Percentiles rank a stretch among this genome's conserved stretches.
phyloP scores from a whole-genome alignment of 2,329 filamentous ascomycete genomes.

The Penicillium fuscoglaucum region DNA sequence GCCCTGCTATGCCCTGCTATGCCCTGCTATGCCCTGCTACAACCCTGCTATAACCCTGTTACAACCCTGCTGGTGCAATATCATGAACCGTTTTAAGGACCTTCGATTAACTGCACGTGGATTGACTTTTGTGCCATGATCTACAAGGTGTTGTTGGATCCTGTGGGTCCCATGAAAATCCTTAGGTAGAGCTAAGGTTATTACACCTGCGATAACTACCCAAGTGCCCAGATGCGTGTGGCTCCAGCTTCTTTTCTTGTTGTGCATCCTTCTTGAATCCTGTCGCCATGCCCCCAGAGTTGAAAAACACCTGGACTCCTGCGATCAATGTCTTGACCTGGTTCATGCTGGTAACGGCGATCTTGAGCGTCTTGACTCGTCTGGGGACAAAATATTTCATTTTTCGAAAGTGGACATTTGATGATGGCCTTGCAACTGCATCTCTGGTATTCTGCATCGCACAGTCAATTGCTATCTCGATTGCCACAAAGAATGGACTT shows the following conservation, averaged over 20 bases:
- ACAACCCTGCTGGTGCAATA: background rate
- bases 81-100: too few species aligned
- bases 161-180: background rate
- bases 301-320: conserved; percentile 19
- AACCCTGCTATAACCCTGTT: too few species aligned
- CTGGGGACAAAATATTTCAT: conserved; percentile 29
- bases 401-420: conserved; percentile 23
- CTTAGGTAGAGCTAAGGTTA: background rate
- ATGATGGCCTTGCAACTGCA: conserved; percentile 25
- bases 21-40: too few species aligned
- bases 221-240: background rate
- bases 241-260: background rate
- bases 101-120: too few species aligned
- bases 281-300: conserved; percentile 10
- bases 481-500: conserved; percentile 25
- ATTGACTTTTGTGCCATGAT: background rate
- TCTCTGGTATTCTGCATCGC: conserved; percentile 23
- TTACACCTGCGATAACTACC: background rate
- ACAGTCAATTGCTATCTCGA: conserved; percentile 26
- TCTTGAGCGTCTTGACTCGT: conserved; percentile 26
- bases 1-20: too few species aligned
- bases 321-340: conserved; percentile 29
- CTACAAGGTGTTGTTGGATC: background rate
- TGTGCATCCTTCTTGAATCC: background rate
- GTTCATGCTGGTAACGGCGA: conserved; percentile 30